Base-by-base conservation (phyloP, 2,329 filamentous ascomycete species). In the Metarhizium humberi region DNA sequence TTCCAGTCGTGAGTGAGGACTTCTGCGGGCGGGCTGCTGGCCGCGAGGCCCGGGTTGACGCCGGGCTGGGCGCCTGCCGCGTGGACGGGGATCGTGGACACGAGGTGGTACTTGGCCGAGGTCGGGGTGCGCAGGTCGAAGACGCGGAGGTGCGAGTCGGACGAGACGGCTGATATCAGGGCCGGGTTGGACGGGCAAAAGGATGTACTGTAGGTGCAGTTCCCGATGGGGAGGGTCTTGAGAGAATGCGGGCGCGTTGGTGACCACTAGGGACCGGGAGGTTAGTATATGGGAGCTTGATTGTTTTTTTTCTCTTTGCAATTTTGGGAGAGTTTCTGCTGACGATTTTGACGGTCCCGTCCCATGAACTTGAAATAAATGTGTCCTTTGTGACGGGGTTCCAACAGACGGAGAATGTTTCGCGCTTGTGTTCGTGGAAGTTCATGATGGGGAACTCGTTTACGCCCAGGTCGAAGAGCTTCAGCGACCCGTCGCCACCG, bases 1-100 rank as follows among this genome's bases (percentile, higher is more conserved):
- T 99, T 99, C 94, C 94, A 99, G 71, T 99, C 94, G 72, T 97
- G 94, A 0, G 92, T 96, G 36, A 99, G 80, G 42, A 90, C 84
- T 75, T 99, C 94, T 10, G 84, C 79, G 0, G 91, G 90, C n/a
- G 83, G 76, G 36, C 69, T 71, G 38, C 73, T 67, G 72, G 73
- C 51, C 65, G 69, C 56, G 61, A 66, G 32, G 60, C 62, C 53
- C 62, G 66, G 16, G 32, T 65, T 63, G 13, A 61, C 59, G 59
- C 63, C 62, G 11, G 74, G 73, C 11, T 75, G 71, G 16, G 81
- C 77, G 0, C 81, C 78, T 3, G 82, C 78, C 3, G 82, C 82
- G 71, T 96, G 91, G 49, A 95, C 92, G 1, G 92, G 89, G 54
- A 97, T 87, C 60, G 87, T 84, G 53, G 88, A 73, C 7, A 86